Base-by-base conservation (phyloP, 2,329 filamentous ascomycete genomes). In the Dactylellina leptospora region DNA sequence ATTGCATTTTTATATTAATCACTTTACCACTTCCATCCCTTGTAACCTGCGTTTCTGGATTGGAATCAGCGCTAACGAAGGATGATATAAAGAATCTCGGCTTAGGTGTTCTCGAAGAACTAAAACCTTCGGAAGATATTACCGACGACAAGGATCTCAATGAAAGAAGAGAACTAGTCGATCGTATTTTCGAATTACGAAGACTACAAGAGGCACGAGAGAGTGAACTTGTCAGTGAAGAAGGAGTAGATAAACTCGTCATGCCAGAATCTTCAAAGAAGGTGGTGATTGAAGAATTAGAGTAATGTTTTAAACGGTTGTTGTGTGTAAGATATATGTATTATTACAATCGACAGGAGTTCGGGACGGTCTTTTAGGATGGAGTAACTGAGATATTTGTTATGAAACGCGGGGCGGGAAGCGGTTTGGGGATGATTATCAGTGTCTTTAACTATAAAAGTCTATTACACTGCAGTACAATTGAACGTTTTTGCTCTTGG, bases 91-190 rank as follows among this genome's bases (percentile, higher is more conserved):
- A 79, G 78, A 76, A 82, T 73, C 80, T 83, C n/a, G 81, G 81
- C 20, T 78, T 83, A 33, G 81, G 81, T n/a, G 81, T 83, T 11
- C 77, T 82, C 2, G 80, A 83, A 75, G 78, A 80, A 64, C 77
- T 80, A 66, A 77, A 79, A 40, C 75, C 76, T 9, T 45, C 53
- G 9, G 25, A 27, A 10, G n/a, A 38, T 16, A 20, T 4, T n/a
- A 20, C 9, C 10, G 53, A 60, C 18, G 59, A 64, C 16, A 53
- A 59, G 22, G 68, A 72, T 25, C 4, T 33, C 23, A 48, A 64
- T n/a, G 68, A 72, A 22, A 36, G 59, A 25, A 44, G 47, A 8
- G 59, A 64, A 16, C 25, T 72, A 16, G 33, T 72, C 16, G 38
- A 36, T 28, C 53, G 53, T 28, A 72, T 72, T 10, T 30, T 59